These are phyloP conservation scores for Letharia columbiana DNA, from an alignment of 495 filamentous ascomycete species.

Conservation along the genomic window DNA sequence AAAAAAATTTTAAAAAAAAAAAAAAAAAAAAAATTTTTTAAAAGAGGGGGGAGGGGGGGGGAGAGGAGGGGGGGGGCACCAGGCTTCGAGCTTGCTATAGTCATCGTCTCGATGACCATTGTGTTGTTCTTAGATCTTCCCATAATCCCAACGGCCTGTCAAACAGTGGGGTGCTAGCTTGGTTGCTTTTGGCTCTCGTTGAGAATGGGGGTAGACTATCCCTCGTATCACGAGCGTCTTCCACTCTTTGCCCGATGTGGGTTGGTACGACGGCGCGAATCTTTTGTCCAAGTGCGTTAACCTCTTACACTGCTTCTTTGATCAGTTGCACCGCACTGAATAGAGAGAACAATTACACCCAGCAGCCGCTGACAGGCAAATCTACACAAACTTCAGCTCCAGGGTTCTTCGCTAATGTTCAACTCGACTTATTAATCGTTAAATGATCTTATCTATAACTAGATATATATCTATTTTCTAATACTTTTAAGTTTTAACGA, in stretches of 20 bases:
- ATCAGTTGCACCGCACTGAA: background rate
- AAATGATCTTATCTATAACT: too few relatives aligned
- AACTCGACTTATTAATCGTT: constrained; percentile 33
- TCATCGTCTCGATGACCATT: background rate
- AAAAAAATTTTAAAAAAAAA: too few relatives aligned
- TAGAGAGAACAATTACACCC: constrained; percentile 29
- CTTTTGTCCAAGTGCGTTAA: constrained; percentile 33
- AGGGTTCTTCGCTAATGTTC: constrained; percentile 29
- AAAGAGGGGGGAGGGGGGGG: too few relatives aligned
- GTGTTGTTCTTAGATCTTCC: background rate
- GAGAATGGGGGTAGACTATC: constrained; percentile 29
- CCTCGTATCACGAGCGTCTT: constrained; percentile 39
- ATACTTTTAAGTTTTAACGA: constrained; percentile 34
- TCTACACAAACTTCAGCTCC: constrained; percentile 39
- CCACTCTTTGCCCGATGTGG: constrained; percentile 36
- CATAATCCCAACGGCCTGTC: background rate
- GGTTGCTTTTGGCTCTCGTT: background rate
- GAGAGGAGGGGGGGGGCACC: too few relatives aligned
- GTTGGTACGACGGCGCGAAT: constrained; percentile 43
- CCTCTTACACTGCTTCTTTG: background rate
- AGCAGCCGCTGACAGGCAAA: constrained; percentile 42
- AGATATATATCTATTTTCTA: too few relatives aligned
- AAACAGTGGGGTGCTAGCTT: background rate
- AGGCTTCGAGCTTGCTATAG: background rate
- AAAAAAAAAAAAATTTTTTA: too few relatives aligned